These are phyloP conservation scores for Apiotrichum veenhuisii DNA, from an alignment of 1,284 basidiomycete genomes.

Conservation along the genomic window DNA sequence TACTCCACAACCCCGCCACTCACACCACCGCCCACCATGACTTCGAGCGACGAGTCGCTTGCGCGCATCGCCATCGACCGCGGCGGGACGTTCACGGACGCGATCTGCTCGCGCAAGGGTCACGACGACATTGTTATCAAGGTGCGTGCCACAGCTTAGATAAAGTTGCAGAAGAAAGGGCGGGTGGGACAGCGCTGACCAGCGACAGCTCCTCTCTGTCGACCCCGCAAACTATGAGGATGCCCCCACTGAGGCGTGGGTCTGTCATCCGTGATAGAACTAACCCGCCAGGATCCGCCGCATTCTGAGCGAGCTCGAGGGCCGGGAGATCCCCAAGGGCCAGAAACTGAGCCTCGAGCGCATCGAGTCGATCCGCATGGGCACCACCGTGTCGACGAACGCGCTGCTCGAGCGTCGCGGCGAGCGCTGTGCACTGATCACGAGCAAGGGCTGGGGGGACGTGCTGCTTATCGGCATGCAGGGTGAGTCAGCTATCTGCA, in stretches of 20 bases:
- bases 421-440: constrained; percentile 85
- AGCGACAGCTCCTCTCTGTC: constrained; percentile 67
- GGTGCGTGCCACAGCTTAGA: constrained; percentile 6
- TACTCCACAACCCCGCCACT: not conserved
- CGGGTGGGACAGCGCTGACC: not conserved
- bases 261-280: not conserved
- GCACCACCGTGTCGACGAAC: constrained; percentile 74
- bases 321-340: constrained; percentile 63
- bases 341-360: constrained; percentile 53
- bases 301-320: constrained; percentile 73
- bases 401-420: constrained; percentile 92
- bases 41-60: not conserved
- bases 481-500: constrained; percentile 16
- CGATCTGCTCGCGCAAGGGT: constrained; percentile 31
- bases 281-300: constrained; percentile 67
- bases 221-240: constrained; percentile 84
- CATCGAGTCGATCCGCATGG: constrained; percentile 42
- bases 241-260: constrained; percentile 65
- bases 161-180: not conserved
- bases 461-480: constrained; percentile 40
- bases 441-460: constrained; percentile 70
- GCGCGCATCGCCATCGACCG: constrained; percentile 31
- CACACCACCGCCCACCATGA: not conserved
- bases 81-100: constrained; percentile 49
- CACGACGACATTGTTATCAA: constrained; percentile 31